These are phyloP conservation scores for Fraxinus velutina DNA, from an alignment of 305 asterid genomes.

Conservation along the genomic window DNA sequence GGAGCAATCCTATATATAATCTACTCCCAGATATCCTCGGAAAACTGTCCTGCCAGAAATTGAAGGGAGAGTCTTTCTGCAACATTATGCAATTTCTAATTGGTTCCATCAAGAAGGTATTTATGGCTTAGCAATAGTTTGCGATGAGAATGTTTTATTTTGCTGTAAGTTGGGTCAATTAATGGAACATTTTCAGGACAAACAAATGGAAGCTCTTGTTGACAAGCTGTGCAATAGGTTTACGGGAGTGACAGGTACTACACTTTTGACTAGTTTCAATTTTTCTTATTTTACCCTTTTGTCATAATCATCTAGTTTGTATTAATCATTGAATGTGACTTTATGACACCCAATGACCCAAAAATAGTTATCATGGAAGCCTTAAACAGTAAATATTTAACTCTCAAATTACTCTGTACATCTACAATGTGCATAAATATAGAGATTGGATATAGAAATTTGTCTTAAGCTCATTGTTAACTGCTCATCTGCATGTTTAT, in stretches of 20 bases:
- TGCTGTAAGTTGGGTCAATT: constrained; percentile 17
- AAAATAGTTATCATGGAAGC: background rate
- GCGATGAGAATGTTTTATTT: constrained; percentile 3
- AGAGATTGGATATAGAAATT: background rate
- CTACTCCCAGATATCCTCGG: constrained; percentile 96
- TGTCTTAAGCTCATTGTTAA: background rate
- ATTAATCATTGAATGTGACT: background rate
- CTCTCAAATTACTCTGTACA: background rate
- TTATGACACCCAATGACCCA: background rate
- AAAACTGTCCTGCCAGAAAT: constrained; percentile 67
- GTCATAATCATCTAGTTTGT: constrained; percentile 12
- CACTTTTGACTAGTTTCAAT: background rate
- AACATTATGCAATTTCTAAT: constrained; percentile 91
- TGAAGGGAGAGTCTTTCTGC: constrained; percentile 76
- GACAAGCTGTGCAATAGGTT: constrained; percentile 91
- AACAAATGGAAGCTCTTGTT: constrained; percentile 96
- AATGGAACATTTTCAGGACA: constrained; percentile 54
- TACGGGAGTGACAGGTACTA: constrained; percentile 78
- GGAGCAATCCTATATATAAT: constrained; percentile 90
- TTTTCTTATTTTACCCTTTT: background rate
- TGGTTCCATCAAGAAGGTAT: constrained; percentile 88
- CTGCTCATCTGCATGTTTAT: too few relatives aligned
- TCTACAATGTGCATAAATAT: background rate
- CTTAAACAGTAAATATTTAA: background rate
- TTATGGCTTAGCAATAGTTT: constrained; percentile 10